Evolutionary conservation across 495 filamentous ascomycete species (phyloP).

Genomic region (Sordaria brevicollis): DNA sequence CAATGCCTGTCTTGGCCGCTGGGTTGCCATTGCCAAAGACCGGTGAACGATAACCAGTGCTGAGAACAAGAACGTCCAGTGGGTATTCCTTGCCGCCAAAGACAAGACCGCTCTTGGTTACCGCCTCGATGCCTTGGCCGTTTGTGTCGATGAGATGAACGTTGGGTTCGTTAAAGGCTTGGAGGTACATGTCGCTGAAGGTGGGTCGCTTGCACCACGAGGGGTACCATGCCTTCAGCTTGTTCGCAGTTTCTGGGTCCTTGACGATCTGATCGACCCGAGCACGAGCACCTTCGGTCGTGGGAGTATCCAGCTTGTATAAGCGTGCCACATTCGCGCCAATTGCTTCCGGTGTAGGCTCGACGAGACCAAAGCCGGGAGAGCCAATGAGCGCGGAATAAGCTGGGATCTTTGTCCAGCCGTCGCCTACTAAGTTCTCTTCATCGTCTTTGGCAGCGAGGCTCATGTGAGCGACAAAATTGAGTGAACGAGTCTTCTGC

Average conservation of each 20-base stretch:
- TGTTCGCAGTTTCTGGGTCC: constrained; percentile 29
- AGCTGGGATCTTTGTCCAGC: constrained; percentile 24
- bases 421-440: constrained; percentile 31
- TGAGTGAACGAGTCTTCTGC: constrained; percentile 31
- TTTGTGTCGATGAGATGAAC: constrained; percentile 44
- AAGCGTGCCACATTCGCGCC: constrained; percentile 22
- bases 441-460: constrained; percentile 11
- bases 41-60: constrained; percentile 37
- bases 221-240: constrained; percentile 36
- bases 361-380: constrained; percentile 10
- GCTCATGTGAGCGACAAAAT: constrained; percentile 22
- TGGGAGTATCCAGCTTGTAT: constrained; percentile 14
- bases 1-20: constrained; percentile 22
- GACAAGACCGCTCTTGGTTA: constrained; percentile 29
- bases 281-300: constrained; percentile 18
- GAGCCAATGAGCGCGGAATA: constrained; percentile 22
- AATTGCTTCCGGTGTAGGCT: constrained; percentile 25
- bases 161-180: constrained; percentile 32
- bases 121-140: constrained; percentile 36
- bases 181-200: constrained; percentile 38
- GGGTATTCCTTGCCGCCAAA: constrained; percentile 27
- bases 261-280: constrained; percentile 33
- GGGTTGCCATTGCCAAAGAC: constrained; percentile 21
- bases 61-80: constrained; percentile 38
- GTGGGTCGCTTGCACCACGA: constrained; percentile 36